Base-by-base conservation (phyloP, 257 asterid species). In the Solanum lycopersicoides region DNA sequence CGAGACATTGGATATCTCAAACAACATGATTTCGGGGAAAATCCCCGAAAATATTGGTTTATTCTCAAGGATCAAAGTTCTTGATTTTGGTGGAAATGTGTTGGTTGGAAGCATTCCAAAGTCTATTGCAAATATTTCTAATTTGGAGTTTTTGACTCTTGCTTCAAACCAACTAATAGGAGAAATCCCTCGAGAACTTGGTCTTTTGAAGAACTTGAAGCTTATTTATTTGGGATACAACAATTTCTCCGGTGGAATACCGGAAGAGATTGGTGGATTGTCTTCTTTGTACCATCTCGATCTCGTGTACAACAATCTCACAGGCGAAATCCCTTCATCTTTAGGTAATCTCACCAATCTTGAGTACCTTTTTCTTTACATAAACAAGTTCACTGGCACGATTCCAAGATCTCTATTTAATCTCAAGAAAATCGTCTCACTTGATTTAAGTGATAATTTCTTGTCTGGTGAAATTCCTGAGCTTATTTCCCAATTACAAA, bases 171-270 rank as follows among this genome's bases (percentile, higher is more conserved):
- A 95, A 35, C 69, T 96, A 12, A 60, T 32, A 25, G 98, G 98
- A 3, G 94, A 92, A 86, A 91, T 96, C 35, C 98, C 97, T 42
- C 47, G 77, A 39, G 90, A 60, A 47, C 69, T 96, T 63, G 98
- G 94, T 9, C 83, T 71, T 21, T 37, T 95, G 94, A 93, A 88
- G 92, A 91, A 89, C 0, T 73, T 96, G 89, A 92, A 65, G 76
- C 94, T 90, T 95, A 87, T 96, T 53, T 96, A 95, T 83, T 87
- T 95, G 69, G 99, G 99, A 16, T 93, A 95, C 91, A 96, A 96
- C 90, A 96, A 96, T 83, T 92, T 96, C 12, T 90, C 99, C 2
- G 98, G 99, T 37, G 88, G 23, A 37, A 94, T 96, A 72, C 99
- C 99, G 3, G 68, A 42, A 56, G 95, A 92, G 77, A 89, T 95